Conservation (phyloP, 2,329 filamentous ascomycete genomes). For the Exophiala sideris region DNA sequence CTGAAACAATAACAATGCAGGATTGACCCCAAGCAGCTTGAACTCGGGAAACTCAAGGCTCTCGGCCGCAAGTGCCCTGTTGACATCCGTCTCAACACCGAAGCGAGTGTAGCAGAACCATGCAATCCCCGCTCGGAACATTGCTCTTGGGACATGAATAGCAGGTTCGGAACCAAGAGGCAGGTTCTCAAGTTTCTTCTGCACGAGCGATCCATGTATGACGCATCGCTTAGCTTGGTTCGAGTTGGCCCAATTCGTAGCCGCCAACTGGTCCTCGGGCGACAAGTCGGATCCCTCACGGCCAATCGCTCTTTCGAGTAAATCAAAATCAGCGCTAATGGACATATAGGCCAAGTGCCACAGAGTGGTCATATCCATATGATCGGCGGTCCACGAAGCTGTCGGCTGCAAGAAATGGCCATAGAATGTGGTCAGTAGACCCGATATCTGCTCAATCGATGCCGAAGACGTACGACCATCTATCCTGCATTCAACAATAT, state of each 20-base stretch:
- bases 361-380: constrained; percentile 28
- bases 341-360: constrained; percentile 34
- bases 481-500: constrained; percentile 27
- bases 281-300: constrained; percentile 28
- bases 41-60: constrained; percentile 30
- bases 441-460: constrained; percentile 15
- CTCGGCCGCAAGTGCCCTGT: constrained; percentile 6
- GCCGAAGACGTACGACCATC: constrained; percentile 13
- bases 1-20: constrained; percentile 20
- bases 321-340: constrained; percentile 31
- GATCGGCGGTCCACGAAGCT: constrained; percentile 17
- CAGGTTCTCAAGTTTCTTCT: constrained; percentile 27
- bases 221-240: constrained; percentile 26
- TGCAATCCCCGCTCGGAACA: constrained; percentile 27
- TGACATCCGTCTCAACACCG: constrained; percentile 12
- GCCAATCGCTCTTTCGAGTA: constrained; percentile 31
- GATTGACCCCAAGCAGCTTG: constrained; percentile 27
- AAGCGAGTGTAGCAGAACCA: constrained; percentile 30
- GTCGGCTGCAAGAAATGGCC: constrained; percentile 27
- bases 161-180: constrained; percentile 27
- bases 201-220: constrained; percentile 27
- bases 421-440: constrained; percentile 18
- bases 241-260: constrained; percentile 29
- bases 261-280: constrained; percentile 15
- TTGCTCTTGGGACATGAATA: constrained; percentile 29